Evolutionary conservation across 768 basidiomycete genomes (phyloP), one percentile per base, ranked within the genome.

Genomic region (Suillus hirtellus): DNA sequence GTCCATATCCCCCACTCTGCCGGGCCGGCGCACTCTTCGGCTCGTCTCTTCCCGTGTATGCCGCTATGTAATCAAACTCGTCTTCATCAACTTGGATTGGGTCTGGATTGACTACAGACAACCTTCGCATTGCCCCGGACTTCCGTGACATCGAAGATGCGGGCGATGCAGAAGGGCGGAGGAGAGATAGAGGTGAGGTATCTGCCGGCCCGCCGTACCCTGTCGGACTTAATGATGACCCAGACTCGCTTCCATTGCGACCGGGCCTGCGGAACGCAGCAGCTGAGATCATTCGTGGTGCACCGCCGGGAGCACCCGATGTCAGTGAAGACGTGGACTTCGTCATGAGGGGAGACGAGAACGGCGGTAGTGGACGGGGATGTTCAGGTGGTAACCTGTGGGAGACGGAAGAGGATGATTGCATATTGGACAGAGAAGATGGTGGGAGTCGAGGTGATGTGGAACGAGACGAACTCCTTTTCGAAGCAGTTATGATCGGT

Each of bases 201-300:
- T 86, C 86, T 27, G 77, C 77, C 9, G 76, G 69, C 10, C 71
- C 71, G 31, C 27, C 4, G 5, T 53, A 14, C 19, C 55, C 55
- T 24, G 56, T 38, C 62, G 65, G 15, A 74, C 70, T 52, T 50
- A 54, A 44, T 34, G 69, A 61, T 19, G 55, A 34, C 15, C 55
- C 52, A 27, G 27, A 60, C 35, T 60, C 65, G 7, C 59, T 34
- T 42, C 61, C 63, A 52, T 73, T 76, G 24, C 79, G 78, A 1
- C 67, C 71, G 38, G 81, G 85, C 35, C 88, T 79, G 68, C 82
- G 84, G 75, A 93, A 93, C 31, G 90, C 90, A 6, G 89, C 88
- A 0, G 90, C 90, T 3, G 89, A 84, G 60, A 93, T 92, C 61
- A 85, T 93, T 49, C 87, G 81, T 15, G 82, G 73, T 0, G 59